Conservation (phyloP, 1,284 basidiomycete species). For the Neotropicomus parvogracilis region DNA sequence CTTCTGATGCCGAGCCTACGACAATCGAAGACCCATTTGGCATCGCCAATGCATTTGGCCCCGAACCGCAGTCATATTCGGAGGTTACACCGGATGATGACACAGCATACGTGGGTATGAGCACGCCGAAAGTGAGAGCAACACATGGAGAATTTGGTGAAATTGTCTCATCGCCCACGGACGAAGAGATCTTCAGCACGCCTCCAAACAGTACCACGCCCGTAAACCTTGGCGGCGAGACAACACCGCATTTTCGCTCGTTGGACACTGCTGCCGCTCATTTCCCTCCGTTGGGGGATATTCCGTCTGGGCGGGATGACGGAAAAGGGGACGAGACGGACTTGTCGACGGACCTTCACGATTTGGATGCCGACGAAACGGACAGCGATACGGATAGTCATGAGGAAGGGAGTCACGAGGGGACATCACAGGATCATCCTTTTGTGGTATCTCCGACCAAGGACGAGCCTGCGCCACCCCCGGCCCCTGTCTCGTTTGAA, state of each 20-base stretch:
- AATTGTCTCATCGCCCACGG: slow-evolving; percentile 33
- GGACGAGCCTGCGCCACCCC: slow-evolving; percentile 20
- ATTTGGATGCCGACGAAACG: slow-evolving; percentile 62
- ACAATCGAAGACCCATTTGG: slow-evolving; percentile 53
- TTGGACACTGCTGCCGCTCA: slow-evolving; percentile 35
- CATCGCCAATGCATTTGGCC: slow-evolving; percentile 46
- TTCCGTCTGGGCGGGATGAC: slow-evolving; percentile 21
- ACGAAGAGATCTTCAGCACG: slow-evolving; percentile 58
- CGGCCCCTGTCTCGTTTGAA: slow-evolving; percentile 28
- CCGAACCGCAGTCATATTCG: slow-evolving; percentile 20
- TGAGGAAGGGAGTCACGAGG: slow-evolving; percentile 43
- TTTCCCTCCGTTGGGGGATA: slow-evolving; percentile 47
- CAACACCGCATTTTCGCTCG: slow-evolving; percentile 25
- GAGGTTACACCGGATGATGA: slow-evolving; percentile 25
- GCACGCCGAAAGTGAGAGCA: slow-evolving; percentile 20
- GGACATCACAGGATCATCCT: slow-evolving; percentile 18
- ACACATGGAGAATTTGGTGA: slow-evolving; percentile 14
- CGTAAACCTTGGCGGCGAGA: slow-evolving; percentile 12
- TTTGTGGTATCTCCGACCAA: slow-evolving; percentile 23
- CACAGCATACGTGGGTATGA: slow-evolving; percentile 23
- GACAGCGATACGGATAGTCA: slow-evolving; percentile 48
- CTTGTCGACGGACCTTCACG: slow-evolving; percentile 51
- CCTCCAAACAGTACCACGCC: slow-evolving; percentile 49
- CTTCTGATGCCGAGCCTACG: slow-evolving; percentile 16
- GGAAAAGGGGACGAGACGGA: slow-evolving; percentile 48